Evolutionary conservation across 768 basidiomycete species (phyloP), one percentile per base, ranked within the genome.

Genomic region (Collybia sordida): DNA sequence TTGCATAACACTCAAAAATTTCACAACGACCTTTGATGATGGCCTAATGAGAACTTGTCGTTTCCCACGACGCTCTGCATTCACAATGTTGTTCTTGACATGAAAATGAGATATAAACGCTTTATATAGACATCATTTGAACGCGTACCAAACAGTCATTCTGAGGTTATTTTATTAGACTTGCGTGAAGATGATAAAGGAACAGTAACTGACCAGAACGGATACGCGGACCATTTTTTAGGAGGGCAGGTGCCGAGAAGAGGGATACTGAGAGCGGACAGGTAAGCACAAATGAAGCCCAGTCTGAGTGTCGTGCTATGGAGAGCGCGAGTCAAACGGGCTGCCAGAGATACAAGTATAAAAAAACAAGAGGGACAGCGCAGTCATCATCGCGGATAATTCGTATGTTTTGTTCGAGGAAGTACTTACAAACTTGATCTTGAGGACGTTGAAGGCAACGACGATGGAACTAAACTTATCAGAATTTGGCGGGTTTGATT

Each of bases 31-130:
- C 77, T 99, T 99, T 58, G 93, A 96, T 3, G 90, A 93, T 49
- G 97, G 97, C 44, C 96, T 86, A 72, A 99, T 84, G 63, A 99
- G 88, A 55, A 99, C 97, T 77, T 99, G 97, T 64, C 97, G 93
- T 81, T 99, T 99, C 65, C 97, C 97, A 66, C 94, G 91, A 69
- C 93, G 93, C 80, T 98, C 97, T 66, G 97, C 97, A 61, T 99
- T 99, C 86, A 97, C 93, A 60, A 98, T 97, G 84, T 91, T 96
- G 85, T 96, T 98, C 84, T 88, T 52, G 17, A 45, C 22, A 51
- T 19, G 45, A 18, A 52, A 52, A 45, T 57, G 45, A 56, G 46
- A 40, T 12, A 22, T 15, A 19, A 31, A 12, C 3, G 9, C 9
- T 31, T 12, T 3, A 31, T 31, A 12, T 31, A 12, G 31, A 31